Percentiles rank a stretch among this genome's conserved stretches.
Conservation (phyloP, 2,329 filamentous ascomycete species). For the Alternaria consortialis region DNA sequence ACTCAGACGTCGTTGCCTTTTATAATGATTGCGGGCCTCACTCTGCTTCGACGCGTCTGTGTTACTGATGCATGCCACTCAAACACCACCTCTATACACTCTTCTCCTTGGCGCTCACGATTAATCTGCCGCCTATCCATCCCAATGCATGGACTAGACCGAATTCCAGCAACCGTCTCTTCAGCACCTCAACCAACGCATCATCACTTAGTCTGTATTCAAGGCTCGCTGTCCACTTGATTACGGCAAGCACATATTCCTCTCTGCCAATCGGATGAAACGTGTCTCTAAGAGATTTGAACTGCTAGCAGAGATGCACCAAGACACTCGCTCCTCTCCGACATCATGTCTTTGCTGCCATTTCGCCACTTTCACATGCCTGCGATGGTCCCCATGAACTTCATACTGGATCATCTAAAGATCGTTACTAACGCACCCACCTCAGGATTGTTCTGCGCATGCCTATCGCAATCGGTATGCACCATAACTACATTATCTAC, state of each 20-base stretch:
- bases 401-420: background rate
- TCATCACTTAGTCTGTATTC: too few species aligned
- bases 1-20: background rate
- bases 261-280: background rate
- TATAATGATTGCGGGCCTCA: background rate
- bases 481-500: background rate
- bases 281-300: background rate
- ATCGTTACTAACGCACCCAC: background rate
- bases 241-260: background rate
- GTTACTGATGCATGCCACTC: too few species aligned
- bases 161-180: too few species aligned
- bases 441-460: background rate
- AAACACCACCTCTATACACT: too few species aligned
- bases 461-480: background rate
- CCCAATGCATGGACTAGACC: too few species aligned
- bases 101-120: too few species aligned
- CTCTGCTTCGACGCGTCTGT: too few species aligned
- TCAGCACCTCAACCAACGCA: too few species aligned
- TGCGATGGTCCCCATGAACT: background rate
- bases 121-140: too few species aligned
- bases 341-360: background rate
- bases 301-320: background rate
- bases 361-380: background rate
- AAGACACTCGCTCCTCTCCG: background rate
- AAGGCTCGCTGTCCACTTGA: background rate